Evolutionary conservation across 352 stramenopile genomes (phyloP).

Genomic region (Blastocystis sp.): DNA sequence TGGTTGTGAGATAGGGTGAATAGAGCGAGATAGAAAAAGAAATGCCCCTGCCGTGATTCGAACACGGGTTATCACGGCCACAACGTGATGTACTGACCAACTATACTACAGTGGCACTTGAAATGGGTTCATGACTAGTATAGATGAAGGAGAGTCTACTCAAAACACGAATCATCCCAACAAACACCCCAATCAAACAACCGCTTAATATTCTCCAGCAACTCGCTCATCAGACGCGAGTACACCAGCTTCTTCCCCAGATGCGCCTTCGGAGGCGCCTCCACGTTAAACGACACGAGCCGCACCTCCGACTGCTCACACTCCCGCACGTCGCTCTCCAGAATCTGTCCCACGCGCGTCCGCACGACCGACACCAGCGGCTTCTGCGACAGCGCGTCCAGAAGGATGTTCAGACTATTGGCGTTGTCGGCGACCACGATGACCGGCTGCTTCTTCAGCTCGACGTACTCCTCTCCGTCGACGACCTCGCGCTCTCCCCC

Average conservation of each 20-base stretch:
- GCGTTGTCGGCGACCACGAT: constrained; percentile 43
- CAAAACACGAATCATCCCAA: neutral
- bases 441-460: neutral
- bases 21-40: neutral
- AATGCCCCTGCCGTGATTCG: constrained; percentile 54
- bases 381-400: neutral
- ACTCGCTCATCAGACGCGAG: constrained; percentile 35
- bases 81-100: constrained; percentile 57
- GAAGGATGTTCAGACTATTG: constrained; percentile 15
- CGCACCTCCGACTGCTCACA: neutral
- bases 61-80: constrained; percentile 57
- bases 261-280: neutral
- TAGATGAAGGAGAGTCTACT: neutral
- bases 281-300: constrained; percentile 41
- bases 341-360: constrained; percentile 43
- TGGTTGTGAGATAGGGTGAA: neutral
- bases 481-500: neutral
- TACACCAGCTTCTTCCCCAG: constrained; percentile 19
- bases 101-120: constrained; percentile 55
- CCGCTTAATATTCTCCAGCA: neutral
- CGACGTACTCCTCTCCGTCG: constrained; percentile 22
- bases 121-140: neutral
- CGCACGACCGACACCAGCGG: neutral
- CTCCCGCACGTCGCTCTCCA: neutral
- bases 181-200: neutral